phyloP scores from a whole-genome alignment of 2,329 filamentous ascomycete genomes.

The Claviceps monticola region DNA sequence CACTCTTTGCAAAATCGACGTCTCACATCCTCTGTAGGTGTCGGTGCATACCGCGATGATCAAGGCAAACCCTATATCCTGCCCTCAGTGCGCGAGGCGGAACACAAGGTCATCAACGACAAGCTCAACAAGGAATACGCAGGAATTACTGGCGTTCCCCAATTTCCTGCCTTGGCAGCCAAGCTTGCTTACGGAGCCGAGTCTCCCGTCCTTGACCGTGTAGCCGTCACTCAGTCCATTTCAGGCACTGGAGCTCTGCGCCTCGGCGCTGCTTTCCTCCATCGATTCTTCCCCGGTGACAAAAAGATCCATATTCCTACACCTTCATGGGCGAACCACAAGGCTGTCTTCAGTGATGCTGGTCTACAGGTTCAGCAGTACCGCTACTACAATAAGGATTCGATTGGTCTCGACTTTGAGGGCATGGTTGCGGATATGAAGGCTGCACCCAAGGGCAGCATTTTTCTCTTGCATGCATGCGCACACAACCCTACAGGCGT shows the following conservation, averaged over 20 bases:
- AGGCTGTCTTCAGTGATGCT: slow-evolving; percentile 86
- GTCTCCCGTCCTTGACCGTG: slow-evolving; percentile 60
- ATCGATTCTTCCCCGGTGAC: slow-evolving; percentile 76
- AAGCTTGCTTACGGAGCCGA: slow-evolving; percentile 78
- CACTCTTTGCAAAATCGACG: slow-evolving; percentile 7
- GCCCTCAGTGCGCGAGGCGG: slow-evolving; percentile 78
- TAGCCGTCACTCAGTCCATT: slow-evolving; percentile 94
- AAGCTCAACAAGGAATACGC: slow-evolving; percentile 94
- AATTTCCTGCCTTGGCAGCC: slow-evolving; percentile 87
- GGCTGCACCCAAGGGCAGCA: slow-evolving; percentile 69
- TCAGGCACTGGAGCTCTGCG: slow-evolving; percentile 93
- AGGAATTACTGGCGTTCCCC: slow-evolving; percentile 87
- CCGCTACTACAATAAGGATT: slow-evolving; percentile 98
- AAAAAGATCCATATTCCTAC: slow-evolving; percentile 96
- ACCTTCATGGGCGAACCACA: slow-evolving; percentile 97
- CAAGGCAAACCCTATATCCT: slow-evolving; percentile 96
- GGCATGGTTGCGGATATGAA: slow-evolving; percentile 86
- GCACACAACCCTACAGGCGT: slow-evolving; percentile 97
- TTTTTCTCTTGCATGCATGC: slow-evolving; percentile 91
- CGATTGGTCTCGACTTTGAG: slow-evolving; percentile 93
- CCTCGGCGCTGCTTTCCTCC: slow-evolving; percentile 85
- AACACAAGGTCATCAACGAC: slow-evolving; percentile 68
- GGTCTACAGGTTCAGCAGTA: slow-evolving; percentile 89
- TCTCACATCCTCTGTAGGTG: slow-evolving; percentile 39
- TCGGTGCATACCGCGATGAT: slow-evolving; percentile 97